Percentiles rank a stretch among this genome's conserved stretches.
Conservation (phyloP, 2,329 filamentous ascomycete species). For the Davidsoniella australis region DNA sequence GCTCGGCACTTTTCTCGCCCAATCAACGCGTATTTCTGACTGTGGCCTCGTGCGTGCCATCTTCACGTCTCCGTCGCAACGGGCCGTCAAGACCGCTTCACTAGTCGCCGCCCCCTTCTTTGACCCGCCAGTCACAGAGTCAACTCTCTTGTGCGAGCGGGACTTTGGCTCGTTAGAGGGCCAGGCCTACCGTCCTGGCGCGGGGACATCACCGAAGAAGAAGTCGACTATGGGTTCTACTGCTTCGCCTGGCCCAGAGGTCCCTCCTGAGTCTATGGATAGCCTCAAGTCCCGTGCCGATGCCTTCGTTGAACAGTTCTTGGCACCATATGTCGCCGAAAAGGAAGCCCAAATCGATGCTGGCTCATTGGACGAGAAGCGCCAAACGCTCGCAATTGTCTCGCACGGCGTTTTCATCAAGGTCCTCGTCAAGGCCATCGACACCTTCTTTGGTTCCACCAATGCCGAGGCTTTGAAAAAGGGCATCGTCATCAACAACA, state of each 20-base stretch:
- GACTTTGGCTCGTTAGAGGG: conserved; percentile 60
- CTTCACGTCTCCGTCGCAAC: conserved; percentile 62
- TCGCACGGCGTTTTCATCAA: conserved; percentile 72
- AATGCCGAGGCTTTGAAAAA: conserved; percentile 13
- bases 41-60: conserved; percentile 29
- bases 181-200: conserved; percentile 30
- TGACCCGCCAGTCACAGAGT: neutral
- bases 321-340: neutral
- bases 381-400: conserved; percentile 43
- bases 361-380: neutral
- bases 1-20: conserved; percentile 45
- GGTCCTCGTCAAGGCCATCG: conserved; percentile 46
- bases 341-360: neutral
- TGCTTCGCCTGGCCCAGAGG: conserved; percentile 18
- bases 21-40: conserved; percentile 13
- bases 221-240: conserved; percentile 24
- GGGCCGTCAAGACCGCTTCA: conserved; percentile 55
- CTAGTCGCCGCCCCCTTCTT: conserved; percentile 42
- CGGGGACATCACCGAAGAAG: conserved; percentile 10
- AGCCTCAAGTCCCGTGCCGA: conserved; percentile 49
- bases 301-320: conserved; percentile 49
- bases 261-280: conserved; percentile 39
- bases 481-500: conserved; percentile 31
- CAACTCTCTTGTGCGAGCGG: conserved; percentile 45
- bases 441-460: conserved; percentile 29